phyloP scores from a whole-genome alignment of 768 basidiomycete genomes.

The Gloeopeniophorella convolvens region DNA sequence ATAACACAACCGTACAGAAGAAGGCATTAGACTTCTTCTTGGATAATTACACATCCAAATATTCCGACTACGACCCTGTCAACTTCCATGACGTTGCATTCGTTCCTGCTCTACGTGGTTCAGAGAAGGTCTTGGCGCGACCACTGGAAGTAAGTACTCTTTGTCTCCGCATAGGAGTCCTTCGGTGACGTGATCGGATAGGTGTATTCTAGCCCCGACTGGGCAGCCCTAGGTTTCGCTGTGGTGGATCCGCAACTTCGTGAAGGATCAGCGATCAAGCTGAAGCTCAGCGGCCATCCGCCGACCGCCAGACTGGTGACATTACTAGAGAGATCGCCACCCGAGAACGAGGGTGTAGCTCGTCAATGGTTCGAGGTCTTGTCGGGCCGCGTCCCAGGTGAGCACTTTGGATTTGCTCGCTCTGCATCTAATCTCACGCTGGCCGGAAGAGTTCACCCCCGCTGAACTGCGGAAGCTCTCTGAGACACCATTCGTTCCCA shows the following conservation, averaged over 20 bases:
- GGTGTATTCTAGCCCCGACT: conserved; percentile 66
- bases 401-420: conserved; percentile 19
- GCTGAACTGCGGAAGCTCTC: conserved; percentile 53
- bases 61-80: conserved; percentile 50
- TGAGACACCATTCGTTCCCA: conserved; percentile 60
- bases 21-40: conserved; percentile 77
- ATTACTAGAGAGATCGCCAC: conserved; percentile 53
- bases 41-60: conserved; percentile 60
- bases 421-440: background rate
- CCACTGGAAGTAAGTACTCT: conserved; percentile 56
- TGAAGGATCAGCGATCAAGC: conserved; percentile 48
- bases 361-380: conserved; percentile 62
- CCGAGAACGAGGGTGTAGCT: conserved; percentile 47
- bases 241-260: conserved; percentile 50
- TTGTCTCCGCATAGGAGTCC: background rate
- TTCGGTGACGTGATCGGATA: conserved; percentile 26
- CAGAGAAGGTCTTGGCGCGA: conserved; percentile 48
- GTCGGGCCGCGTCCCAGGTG: conserved; percentile 55
- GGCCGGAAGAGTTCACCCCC: conserved; percentile 47
- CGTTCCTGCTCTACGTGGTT: conserved; percentile 63
- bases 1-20: conserved; percentile 43
- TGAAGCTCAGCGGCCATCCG: conserved; percentile 68
- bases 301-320: conserved; percentile 52
- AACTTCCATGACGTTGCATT: conserved; percentile 58
- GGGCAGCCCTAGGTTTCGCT: conserved; percentile 71